Percentiles rank a stretch among this genome's conserved stretches.
Evolutionary conservation across 225 moss, liverwort and hornwort genomes (phyloP).

Genomic region (Asterella californica): DNA sequence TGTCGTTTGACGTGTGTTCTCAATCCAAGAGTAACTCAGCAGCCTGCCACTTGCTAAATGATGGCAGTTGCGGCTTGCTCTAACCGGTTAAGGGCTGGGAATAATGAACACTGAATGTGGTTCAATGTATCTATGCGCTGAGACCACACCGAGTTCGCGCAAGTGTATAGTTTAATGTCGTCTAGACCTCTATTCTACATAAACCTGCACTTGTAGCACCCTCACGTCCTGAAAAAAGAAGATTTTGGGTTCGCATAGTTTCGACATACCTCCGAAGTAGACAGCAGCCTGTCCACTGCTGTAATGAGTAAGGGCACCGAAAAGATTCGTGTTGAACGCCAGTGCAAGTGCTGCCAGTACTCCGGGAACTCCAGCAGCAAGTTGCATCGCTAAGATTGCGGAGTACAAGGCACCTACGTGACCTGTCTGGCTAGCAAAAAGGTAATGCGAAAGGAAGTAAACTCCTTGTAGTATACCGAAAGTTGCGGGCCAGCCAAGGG

Average conservation of each 20-base stretch:
- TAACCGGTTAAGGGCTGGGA: too few species aligned
- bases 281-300: constrained; percentile 99
- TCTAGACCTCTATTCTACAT: too few species aligned
- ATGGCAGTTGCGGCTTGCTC: too few species aligned
- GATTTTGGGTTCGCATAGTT: not conserved
- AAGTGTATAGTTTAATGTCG: too few species aligned
- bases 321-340: constrained; percentile 93
- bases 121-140: too few species aligned
- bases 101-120: too few species aligned
- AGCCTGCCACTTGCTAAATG: too few species aligned
- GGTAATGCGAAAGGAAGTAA: constrained; percentile 88
- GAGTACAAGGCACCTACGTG: constrained; percentile 98
- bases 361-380: constrained; percentile 88
- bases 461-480: constrained; percentile 85
- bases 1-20: too few species aligned
- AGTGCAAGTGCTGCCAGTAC: constrained; percentile 77
- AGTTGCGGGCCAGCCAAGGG: constrained; percentile 87
- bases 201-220: too few species aligned
- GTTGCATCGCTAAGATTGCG: constrained; percentile 90
- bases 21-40: too few species aligned
- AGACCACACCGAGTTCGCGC: too few species aligned
- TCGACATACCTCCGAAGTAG: constrained; percentile 63
- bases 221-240: too few species aligned
- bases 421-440: constrained; percentile 98
- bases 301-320: constrained; percentile 91